A percentile compares a stretch with the other conserved stretches of the same genome.
These are phyloP conservation scores for Boletus sp. DNA, from an alignment of 768 basidiomycete genomes.

Conservation along the genomic window DNA sequence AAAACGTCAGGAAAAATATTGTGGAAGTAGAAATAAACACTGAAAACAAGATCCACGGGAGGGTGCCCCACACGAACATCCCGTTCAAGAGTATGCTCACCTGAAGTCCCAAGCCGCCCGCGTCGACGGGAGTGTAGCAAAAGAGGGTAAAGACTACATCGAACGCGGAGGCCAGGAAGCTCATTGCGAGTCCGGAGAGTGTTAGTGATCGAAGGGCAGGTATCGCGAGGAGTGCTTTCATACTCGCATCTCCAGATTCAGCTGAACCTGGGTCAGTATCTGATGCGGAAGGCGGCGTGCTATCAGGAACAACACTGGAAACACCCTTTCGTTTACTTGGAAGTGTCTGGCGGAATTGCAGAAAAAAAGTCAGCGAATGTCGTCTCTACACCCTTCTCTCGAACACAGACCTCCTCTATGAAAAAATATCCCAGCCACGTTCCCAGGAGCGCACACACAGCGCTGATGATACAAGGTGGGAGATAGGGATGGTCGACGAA, in stretches of 20 bases:
- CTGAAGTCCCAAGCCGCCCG: constrained; percentile 54
- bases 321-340: neutral
- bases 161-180: constrained; percentile 53
- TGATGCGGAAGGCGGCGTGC: neutral
- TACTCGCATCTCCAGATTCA: constrained; percentile 14
- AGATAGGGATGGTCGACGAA: constrained; percentile 12
- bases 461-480: neutral
- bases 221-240: constrained; percentile 41
- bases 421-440: neutral
- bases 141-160: constrained; percentile 63
- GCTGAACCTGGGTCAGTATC: neutral
- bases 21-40: neutral
- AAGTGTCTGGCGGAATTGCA: neutral
- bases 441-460: constrained; percentile 2
- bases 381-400: neutral
- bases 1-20: constrained; percentile 15
- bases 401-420: constrained; percentile 9
- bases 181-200: constrained; percentile 46
- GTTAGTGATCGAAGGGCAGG: constrained; percentile 51
- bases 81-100: constrained; percentile 28
- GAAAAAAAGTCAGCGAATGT: neutral
- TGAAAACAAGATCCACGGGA: neutral
- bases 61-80: neutral
- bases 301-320: neutral
- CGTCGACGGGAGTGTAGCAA: constrained; percentile 52